Conservation (phyloP, 1,139 yeast genomes). For the Yamadazyma triangularis region DNA sequence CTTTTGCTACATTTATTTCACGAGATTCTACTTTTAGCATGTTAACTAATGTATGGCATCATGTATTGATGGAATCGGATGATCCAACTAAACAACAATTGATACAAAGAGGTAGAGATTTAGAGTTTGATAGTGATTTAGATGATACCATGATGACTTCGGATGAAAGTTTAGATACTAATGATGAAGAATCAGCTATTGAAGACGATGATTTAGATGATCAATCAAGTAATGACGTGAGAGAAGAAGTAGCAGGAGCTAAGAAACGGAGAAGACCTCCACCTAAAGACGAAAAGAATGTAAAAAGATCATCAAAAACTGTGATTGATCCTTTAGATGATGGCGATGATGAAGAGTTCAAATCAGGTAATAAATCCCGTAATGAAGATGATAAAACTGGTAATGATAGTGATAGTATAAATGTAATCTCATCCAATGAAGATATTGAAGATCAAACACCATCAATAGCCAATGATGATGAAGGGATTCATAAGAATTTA, state of each 20-base stretch:
- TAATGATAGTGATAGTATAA: slow-evolving; percentile 2
- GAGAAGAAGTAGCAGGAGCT: neutral
- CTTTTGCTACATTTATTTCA: slow-evolving; percentile 67
- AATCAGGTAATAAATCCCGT: neutral
- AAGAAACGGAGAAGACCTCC: neutral
- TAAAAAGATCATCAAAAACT: no score
- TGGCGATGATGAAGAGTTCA: slow-evolving; percentile 8
- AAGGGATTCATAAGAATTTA: slow-evolving; percentile 5
- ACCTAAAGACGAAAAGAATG: no score
- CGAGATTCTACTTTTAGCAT: slow-evolving; percentile 64
- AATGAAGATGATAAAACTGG: slow-evolving; percentile 1
- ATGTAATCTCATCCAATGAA: slow-evolving; percentile 3
- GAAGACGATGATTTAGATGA: neutral
- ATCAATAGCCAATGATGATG: slow-evolving; percentile 4
- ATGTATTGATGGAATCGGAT: slow-evolving; percentile 22
- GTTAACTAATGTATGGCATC: slow-evolving; percentile 60
- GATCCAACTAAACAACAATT: slow-evolving; percentile 3
- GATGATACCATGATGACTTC: slow-evolving; percentile 1
- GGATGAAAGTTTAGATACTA: slow-evolving; percentile 2
- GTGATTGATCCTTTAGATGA: slow-evolving; percentile 3
- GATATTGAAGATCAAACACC: neutral
- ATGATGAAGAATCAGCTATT: neutral
- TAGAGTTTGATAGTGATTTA: slow-evolving; percentile 4
- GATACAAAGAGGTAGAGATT: slow-evolving; percentile 1
- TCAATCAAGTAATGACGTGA: slow-evolving; percentile 7